phyloP scores from a whole-genome alignment of 192 early-diverging fungal genomes.

The Rhizophagus clarus region DNA sequence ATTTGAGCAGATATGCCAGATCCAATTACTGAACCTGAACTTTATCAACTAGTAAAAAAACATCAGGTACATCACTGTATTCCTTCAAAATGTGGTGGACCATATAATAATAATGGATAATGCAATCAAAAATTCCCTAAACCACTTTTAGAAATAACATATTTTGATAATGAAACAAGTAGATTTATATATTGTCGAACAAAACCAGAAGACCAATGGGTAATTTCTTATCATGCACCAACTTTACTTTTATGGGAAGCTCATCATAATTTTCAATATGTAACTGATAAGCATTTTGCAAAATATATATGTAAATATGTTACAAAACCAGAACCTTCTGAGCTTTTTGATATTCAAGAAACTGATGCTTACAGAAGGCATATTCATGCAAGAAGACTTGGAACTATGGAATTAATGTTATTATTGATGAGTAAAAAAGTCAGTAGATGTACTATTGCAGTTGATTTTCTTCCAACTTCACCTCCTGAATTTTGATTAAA shows the following conservation, averaged over 20 bases:
- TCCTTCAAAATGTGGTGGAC: not conserved
- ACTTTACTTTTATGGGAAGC: not conserved
- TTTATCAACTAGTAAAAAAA: not conserved
- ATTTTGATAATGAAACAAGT: not conserved
- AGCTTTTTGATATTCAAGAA: slow-evolving; percentile 6
- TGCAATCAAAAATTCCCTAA: not conserved
- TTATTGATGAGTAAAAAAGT: not conserved
- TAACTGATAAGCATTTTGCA: not conserved
- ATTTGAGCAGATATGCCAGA: not conserved
- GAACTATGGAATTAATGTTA: not conserved
- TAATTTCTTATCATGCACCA: not conserved
- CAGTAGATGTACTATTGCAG: not conserved
- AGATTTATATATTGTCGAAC: not conserved
- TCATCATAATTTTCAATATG: slow-evolving; percentile 15
- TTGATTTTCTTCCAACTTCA: not conserved
- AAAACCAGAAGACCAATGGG: not conserved
- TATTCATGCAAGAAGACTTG: not conserved
- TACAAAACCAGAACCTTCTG: not conserved
- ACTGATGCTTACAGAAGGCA: not conserved
- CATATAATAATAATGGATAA: not conserved
- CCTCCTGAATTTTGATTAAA: not conserved
- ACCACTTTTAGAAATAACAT: not conserved
- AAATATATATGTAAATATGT: slow-evolving; percentile 8
- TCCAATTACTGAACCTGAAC: not conserved
- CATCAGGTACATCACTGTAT: not conserved